These are phyloP conservation scores for Medicago arabica DNA, from an alignment of 306 rosid species.

Conservation along the genomic window DNA sequence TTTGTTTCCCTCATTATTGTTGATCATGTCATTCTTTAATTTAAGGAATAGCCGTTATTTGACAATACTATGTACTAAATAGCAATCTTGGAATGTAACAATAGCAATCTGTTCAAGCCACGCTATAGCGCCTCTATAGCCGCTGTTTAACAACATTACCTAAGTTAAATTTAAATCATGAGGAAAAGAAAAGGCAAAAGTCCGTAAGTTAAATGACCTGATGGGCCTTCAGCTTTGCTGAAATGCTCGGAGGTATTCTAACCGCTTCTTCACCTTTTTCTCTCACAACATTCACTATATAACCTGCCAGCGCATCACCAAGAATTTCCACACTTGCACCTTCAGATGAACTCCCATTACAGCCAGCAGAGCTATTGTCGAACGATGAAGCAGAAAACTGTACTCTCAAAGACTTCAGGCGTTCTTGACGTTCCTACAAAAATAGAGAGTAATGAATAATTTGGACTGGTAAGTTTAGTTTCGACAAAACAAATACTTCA, in stretches of 20 bases:
- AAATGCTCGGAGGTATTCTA: constrained; percentile 90
- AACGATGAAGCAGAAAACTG: constrained; percentile 79
- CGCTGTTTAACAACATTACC: constrained; percentile 3
- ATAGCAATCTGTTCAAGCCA: neutral
- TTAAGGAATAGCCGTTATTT: neutral
- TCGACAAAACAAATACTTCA: constrained; percentile 25
- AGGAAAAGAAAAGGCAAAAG: constrained; percentile 1
- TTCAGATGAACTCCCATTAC: constrained; percentile 75
- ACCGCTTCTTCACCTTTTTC: constrained; percentile 94
- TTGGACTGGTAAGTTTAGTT: constrained; percentile 15
- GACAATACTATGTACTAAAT: neutral
- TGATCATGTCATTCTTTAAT: neutral
- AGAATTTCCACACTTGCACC: constrained; percentile 76
- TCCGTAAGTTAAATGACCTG: constrained; percentile 60
- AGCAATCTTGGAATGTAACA: neutral
- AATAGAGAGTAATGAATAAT: constrained; percentile 35
- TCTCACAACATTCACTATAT: constrained; percentile 94
- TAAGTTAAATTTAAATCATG: constrained; percentile 17
- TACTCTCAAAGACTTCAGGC: constrained; percentile 77
- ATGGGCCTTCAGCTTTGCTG: constrained; percentile 84
- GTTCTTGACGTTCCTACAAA: constrained; percentile 93
- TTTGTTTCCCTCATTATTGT: neutral
- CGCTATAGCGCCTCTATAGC: neutral
- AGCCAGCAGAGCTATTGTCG: constrained; percentile 59
- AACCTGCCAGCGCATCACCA: constrained; percentile 79